Percentiles rank a stretch among this genome's conserved stretches.
phyloP scores from a whole-genome alignment of 73 alveolate genomes.

The Tetrahymena borealis region DNA sequence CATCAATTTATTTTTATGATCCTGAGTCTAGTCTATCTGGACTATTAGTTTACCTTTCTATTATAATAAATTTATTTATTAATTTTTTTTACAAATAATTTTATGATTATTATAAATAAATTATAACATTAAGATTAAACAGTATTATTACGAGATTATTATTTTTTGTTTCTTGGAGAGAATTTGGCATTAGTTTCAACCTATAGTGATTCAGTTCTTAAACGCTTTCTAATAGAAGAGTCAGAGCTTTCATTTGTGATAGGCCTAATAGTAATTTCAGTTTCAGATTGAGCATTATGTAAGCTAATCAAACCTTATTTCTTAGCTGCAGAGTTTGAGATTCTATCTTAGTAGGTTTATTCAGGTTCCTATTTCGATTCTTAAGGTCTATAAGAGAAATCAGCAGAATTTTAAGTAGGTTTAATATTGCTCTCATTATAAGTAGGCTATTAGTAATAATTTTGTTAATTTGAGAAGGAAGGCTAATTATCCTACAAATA shows the following conservation, averaged over 20 bases:
- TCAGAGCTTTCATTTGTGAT: background rate
- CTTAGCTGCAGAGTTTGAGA: background rate
- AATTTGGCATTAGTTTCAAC: background rate
- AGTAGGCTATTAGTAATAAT: background rate
- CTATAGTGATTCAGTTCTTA: background rate
- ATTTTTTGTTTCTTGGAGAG: background rate
- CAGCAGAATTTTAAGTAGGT: background rate
- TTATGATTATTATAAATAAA: background rate
- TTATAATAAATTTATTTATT: background rate
- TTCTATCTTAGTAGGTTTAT: background rate
- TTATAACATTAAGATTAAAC: background rate
- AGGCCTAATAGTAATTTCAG: background rate
- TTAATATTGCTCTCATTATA: background rate
- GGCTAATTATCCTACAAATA: background rate
- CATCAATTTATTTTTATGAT: background rate
- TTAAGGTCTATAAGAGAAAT: background rate
- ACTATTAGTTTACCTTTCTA: background rate
- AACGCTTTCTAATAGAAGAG: background rate
- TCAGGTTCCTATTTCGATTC: background rate
- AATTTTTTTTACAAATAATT: background rate
- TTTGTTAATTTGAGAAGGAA: background rate
- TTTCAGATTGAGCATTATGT: background rate
- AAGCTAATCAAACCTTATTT: background rate
- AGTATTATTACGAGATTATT: background rate
- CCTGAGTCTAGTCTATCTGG: background rate